A percentile compares a stretch with the other conserved stretches of the same genome.
Evolutionary conservation across 495 filamentous ascomycete species (phyloP).

Genomic region (Aspergillus cristatus): DNA sequence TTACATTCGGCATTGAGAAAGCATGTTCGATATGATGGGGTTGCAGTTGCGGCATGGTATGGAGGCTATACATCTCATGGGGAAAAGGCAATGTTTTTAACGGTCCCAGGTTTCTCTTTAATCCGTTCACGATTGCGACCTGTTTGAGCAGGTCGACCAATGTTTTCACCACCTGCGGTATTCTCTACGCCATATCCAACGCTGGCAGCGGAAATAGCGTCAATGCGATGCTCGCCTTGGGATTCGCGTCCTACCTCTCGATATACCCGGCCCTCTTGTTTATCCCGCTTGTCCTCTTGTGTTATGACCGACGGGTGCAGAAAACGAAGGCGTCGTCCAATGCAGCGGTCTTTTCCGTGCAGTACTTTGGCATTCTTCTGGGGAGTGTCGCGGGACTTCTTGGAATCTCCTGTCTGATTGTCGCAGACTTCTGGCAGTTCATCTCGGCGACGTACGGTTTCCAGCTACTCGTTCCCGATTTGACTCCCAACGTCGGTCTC

Average conservation of each 20-base stretch:
- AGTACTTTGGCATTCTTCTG: constrained; percentile 37
- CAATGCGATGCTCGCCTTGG: constrained; percentile 75
- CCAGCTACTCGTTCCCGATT: constrained; percentile 80
- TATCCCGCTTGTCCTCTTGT: constrained; percentile 71
- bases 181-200: constrained; percentile 74
- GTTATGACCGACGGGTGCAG: constrained; percentile 56
- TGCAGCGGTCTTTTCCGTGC: constrained; percentile 38
- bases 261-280: constrained; percentile 85
- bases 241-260: constrained; percentile 82
- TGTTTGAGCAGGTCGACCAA: constrained; percentile 88
- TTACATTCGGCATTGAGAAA: constrained; percentile 71
- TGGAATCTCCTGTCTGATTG: constrained; percentile 62
- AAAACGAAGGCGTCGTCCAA: constrained; percentile 11
- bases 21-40: constrained; percentile 65
- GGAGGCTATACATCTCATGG: not conserved
- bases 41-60: constrained; percentile 75
- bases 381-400: constrained; percentile 50
- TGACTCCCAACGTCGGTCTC: constrained; percentile 89
- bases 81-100: no score
- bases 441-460: constrained; percentile 83
- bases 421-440: constrained; percentile 74
- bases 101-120: constrained; percentile 68
- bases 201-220: constrained; percentile 66
- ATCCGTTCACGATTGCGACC: constrained; percentile 87
- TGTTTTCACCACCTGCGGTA: constrained; percentile 82